Conservation (phyloP, 2,329 filamentous ascomycete genomes). For the Onygenales sp. region DNA sequence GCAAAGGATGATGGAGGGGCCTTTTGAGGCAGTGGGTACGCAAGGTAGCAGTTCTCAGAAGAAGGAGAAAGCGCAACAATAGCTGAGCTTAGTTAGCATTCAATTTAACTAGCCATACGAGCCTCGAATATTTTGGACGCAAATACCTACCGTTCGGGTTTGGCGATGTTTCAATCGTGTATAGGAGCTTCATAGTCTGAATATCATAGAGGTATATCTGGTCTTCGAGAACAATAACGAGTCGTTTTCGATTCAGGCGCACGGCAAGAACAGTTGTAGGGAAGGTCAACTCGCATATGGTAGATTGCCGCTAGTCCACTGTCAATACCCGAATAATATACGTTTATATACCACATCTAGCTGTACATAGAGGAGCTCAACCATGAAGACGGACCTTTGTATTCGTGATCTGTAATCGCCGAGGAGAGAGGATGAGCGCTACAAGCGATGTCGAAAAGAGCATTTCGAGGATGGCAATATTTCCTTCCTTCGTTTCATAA, state of each 20-base stretch:
- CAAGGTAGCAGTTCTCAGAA: constrained; percentile 91
- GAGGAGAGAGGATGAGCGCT: constrained; percentile 81
- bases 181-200: constrained; percentile 91
- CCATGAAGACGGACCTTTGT: constrained; percentile 60
- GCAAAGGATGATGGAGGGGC: constrained; percentile 42
- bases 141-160: constrained; percentile 60
- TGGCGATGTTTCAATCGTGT: constrained; percentile 86
- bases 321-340: not conserved
- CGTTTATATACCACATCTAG: not conserved
- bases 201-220: constrained; percentile 99
- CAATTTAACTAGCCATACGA: not conserved
- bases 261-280: constrained; percentile 93
- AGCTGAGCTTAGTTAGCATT: constrained; percentile 36
- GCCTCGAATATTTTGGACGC: not conserved
- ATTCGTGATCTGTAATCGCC: constrained; percentile 91
- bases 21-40: constrained; percentile 75
- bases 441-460: constrained; percentile 96
- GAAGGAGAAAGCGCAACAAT: constrained; percentile 90
- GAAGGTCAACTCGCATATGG: constrained; percentile 98
- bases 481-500: constrained; percentile 88
- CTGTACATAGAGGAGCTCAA: not conserved
- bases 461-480: constrained; percentile 96
- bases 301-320: constrained; percentile 52
- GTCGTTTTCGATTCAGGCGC: constrained; percentile 83
- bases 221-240: constrained; percentile 89